Evolutionary conservation across 2,329 filamentous ascomycete genomes (phyloP), one percentile per base, ranked within the genome.

Genomic region (Verticillium klebahnii): DNA sequence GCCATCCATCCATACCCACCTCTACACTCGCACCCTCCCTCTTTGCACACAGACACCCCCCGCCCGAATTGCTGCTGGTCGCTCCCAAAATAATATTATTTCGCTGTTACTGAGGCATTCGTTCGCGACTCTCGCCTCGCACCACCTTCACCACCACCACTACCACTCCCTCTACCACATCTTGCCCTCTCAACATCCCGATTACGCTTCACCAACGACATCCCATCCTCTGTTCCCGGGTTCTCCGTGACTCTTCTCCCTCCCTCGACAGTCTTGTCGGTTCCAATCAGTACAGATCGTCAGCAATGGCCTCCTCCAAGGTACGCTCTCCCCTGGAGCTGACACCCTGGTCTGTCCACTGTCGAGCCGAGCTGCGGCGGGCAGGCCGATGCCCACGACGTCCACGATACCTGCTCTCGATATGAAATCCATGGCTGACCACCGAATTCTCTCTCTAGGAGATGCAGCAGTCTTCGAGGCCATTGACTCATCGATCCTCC

Each of bases 381-480:
- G n/a, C 17, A 56, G 55, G 19, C 5, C 32, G 55, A 56, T 23
- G 31, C 17, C 29, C 55, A 17, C 32, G 17, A 32, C 19, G 15
- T 50, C 40, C 40, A 50, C 40, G n/a, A 23, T n/a, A 23, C 40
- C 40, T 50, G 40, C n/a, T 50, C 23, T n/a, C n/a, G 19, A 50
- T n/a, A 23, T 50, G 6, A 8, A 23, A 19, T 17, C 40, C 63
- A 64, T 63, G 73, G 74, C 77, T 80, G 72, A 79, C 74, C 71
- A 72, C n/a, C 40, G 57, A 7, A 23, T 29, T 17, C 67, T 64
- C 61, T 67, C 63, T 68, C 68, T 64, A 63, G 86, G 86, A 88
- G 79, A 85, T 86, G 74, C 83, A 84, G 73, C 81, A 86, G 72
- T 80, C 86, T 68, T 85, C 87, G 71, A 85, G 89, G 76, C 88